Percentiles rank a stretch among this genome's conserved stretches.
Conservation (phyloP, 768 basidiomycete genomes). For the Lentinula raphanica region DNA sequence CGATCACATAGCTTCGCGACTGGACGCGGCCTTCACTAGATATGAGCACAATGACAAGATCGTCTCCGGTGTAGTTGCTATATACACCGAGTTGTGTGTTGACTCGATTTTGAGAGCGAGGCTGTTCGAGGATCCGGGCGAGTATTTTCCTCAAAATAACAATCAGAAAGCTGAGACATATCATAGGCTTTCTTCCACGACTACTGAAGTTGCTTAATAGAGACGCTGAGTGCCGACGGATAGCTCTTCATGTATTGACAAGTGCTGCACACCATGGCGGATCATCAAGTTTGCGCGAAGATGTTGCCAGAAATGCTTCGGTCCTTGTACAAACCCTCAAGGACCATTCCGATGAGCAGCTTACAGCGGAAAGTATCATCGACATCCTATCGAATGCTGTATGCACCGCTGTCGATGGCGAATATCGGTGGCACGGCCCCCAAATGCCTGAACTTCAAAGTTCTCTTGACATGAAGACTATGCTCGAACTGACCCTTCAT, state of each 20-base stretch:
- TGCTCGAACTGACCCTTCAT: conserved; percentile 38
- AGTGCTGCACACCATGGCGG: conserved; percentile 63
- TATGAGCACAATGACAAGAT: conserved; percentile 42
- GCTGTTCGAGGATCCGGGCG: conserved; percentile 56
- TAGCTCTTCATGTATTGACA: conserved; percentile 50
- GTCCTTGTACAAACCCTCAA: conserved; percentile 41
- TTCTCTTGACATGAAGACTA: conserved; percentile 36
- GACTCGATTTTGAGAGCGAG: conserved; percentile 58
- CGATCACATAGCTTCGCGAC: conserved; percentile 39
- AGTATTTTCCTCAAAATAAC: no score
- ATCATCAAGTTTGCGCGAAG: conserved; percentile 36
- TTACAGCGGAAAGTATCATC: conserved; percentile 46
- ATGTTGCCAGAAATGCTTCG: conserved; percentile 43
- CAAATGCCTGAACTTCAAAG: conserved; percentile 28
- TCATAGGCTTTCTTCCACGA: conserved; percentile 52
- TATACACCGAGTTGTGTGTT: conserved; percentile 59
- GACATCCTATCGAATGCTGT: conserved; percentile 49
- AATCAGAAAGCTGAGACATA: no score
- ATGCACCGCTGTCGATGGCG: conserved; percentile 28
- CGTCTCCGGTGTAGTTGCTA: conserved; percentile 50
- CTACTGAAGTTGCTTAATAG: conserved; percentile 49
- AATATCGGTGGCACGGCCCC: not conserved
- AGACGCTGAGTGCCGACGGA: conserved; percentile 39
- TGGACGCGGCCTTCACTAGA: conserved; percentile 44
- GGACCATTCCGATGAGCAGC: conserved; percentile 45